phyloP scores from a whole-genome alignment of 2,329 filamentous ascomycete species.

The Graphium sp. region DNA sequence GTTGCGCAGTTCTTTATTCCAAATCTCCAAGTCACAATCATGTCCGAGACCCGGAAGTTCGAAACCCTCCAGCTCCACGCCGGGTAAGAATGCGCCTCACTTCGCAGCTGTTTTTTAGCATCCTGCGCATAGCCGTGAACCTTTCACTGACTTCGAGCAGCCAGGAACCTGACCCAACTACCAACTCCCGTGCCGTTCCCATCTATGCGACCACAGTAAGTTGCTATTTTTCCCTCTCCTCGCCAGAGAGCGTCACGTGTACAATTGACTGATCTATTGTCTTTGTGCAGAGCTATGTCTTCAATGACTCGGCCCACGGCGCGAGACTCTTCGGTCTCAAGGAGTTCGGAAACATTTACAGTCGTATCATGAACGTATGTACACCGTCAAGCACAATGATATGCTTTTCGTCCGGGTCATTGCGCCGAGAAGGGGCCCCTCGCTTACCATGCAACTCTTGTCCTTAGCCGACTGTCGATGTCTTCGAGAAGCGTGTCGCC shows the following conservation, averaged over 20 bases:
- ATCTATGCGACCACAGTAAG: slow-evolving; percentile 82
- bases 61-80: slow-evolving; percentile 79
- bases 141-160: slow-evolving; percentile 22
- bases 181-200: slow-evolving; percentile 79
- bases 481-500: slow-evolving; percentile 93
- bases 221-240: slow-evolving; percentile 9
- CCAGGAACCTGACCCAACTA: slow-evolving; percentile 62
- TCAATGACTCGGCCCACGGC: slow-evolving; percentile 92
- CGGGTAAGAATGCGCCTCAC: slow-evolving; percentile 34
- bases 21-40: slow-evolving; percentile 5
- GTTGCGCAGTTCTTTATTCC: no score
- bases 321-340: slow-evolving; percentile 92
- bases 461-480: slow-evolving; percentile 72
- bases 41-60: slow-evolving; percentile 44
- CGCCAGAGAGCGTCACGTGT: not conserved
- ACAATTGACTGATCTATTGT: slow-evolving; percentile 5
- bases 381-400: not conserved
- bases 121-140: slow-evolving; percentile 7
- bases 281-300: slow-evolving; percentile 57
- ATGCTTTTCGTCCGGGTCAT: no score
- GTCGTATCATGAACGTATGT: slow-evolving; percentile 80
- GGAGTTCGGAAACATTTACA: slow-evolving; percentile 96
- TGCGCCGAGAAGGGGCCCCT: slow-evolving; percentile 1
- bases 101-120: slow-evolving; percentile 1
- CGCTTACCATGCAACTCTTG: not conserved